Evolutionary conservation across 2,329 filamentous ascomycete genomes (phyloP).

Genomic region (Aspergillus arachidicola): DNA sequence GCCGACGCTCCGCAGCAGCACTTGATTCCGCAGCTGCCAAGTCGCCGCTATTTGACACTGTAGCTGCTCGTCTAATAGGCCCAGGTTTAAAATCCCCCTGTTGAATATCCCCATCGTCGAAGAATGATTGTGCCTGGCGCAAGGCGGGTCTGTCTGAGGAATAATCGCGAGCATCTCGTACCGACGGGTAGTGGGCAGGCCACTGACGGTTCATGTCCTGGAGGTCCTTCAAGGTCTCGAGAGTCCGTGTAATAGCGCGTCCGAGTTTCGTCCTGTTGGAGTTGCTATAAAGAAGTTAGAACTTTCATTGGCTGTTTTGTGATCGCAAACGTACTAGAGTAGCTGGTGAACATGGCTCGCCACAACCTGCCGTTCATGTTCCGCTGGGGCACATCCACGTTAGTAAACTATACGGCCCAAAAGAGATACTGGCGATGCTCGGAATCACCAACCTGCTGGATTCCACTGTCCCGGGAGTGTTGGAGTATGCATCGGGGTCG

Average conservation of each 20-base stretch:
- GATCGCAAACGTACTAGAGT: slow-evolving; percentile 62
- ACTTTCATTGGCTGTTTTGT: neutral
- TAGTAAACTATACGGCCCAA: slow-evolving; percentile 12
- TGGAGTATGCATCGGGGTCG: slow-evolving; percentile 59
- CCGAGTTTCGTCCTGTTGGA: slow-evolving; percentile 85
- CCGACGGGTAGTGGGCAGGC: slow-evolving; percentile 91
- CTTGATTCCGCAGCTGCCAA: slow-evolving; percentile 74
- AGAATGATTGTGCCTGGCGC: slow-evolving; percentile 39
- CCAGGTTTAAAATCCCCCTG: slow-evolving; percentile 47
- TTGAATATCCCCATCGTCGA: slow-evolving; percentile 27
- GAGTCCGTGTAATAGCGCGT: slow-evolving; percentile 81
- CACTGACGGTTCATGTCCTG: slow-evolving; percentile 88
- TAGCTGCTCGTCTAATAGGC: slow-evolving; percentile 70
- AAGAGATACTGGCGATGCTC: neutral
- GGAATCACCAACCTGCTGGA: slow-evolving; percentile 39
- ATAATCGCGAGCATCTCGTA: slow-evolving; percentile 30
- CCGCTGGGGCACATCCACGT: slow-evolving; percentile 41
- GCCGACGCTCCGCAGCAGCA: slow-evolving; percentile 64
- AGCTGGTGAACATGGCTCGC: slow-evolving; percentile 88
- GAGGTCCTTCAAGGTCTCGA: slow-evolving; percentile 79
- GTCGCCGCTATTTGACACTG: slow-evolving; percentile 64
- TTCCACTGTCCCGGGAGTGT: slow-evolving; percentile 52
- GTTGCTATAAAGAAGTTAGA: slow-evolving; percentile 57
- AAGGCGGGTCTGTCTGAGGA: slow-evolving; percentile 39
- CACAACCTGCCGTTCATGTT: slow-evolving; percentile 68